Base-by-base conservation (phyloP, 2,329 filamentous ascomycete species). In the Xylariomycetidae sp. region DNA sequence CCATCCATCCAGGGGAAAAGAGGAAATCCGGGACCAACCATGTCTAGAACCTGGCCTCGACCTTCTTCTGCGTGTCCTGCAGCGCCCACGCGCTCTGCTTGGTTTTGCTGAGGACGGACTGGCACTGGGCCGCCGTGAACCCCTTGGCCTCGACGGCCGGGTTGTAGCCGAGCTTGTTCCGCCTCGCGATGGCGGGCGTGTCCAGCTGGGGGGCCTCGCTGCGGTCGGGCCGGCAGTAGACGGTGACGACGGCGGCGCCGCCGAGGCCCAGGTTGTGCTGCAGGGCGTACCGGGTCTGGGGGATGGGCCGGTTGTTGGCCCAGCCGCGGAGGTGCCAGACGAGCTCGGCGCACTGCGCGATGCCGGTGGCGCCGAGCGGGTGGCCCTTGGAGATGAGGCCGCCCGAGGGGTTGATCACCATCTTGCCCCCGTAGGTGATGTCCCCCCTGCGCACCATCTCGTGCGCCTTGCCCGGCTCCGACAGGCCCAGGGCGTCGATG, bases 301-400 rank as follows among this genome's bases (percentile, higher is more conserved):
- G 66, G 2, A 85, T 73, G 12, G 79, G 66, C 25, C 90, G 75
- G 69, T 96, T 96, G 63, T 92, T 95, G 14, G 90, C 90, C 90
- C 90, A 96, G 10, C 90, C 90, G 45, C 90, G 78, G 50, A 97
- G 70, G 56, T 97, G 90, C 90, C 90, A 97, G 17, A 94, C 85
- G 10, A 97, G 70, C 66, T 97, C 90, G 5, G 90, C 87, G 57
- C 89, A 96, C 66, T 97, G 90, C 10, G 90, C 92, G 33, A 97
- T 74, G n/a, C 92, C 90, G 1, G 88, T 94, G 0, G 90, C 90
- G 20, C 90, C 90, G 4, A 97, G 79, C 0, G 92, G 90, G 60
- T 97, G 90, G 25, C 90, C 92, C 69, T 97, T 97, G 43, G 85
- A 92, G 53, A 97, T 97, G 36, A 97, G 75, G 2, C 92, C 92